These are phyloP conservation scores for Penstemon barbatus DNA, from an alignment of 257 asterid genomes.

Conservation along the genomic window DNA sequence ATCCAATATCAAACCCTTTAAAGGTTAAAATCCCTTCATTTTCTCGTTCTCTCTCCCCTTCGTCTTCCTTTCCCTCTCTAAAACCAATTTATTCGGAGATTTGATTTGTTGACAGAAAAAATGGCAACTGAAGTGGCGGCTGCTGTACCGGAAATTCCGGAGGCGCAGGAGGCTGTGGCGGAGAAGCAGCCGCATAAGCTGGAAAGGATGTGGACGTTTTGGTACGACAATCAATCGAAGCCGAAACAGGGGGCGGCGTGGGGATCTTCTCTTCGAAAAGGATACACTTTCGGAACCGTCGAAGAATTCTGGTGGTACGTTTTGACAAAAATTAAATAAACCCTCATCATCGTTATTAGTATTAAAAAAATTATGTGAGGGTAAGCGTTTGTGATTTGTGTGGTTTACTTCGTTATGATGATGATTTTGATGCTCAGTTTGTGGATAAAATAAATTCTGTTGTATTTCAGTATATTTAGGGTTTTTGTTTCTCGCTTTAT, in stretches of 20 bases:
- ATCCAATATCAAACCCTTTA: constrained; percentile 8
- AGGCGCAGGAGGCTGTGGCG: constrained; percentile 36
- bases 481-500: no score
- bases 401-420: no score
- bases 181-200: constrained; percentile 64
- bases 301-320: constrained; percentile 95
- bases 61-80: constrained; percentile 15
- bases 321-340: no score
- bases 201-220: constrained; percentile 86
- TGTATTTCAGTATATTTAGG: no score
- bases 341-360: no score
- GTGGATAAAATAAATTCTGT: no score
- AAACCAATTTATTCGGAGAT: constrained; percentile 32
- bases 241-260: constrained; percentile 88
- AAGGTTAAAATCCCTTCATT: neutral
- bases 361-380: no score
- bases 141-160: constrained; percentile 40
- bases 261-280: constrained; percentile 72
- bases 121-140: constrained; percentile 75
- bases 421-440: no score
- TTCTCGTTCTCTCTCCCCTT: neutral
- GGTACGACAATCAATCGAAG: constrained; percentile 88
- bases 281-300: constrained; percentile 81
- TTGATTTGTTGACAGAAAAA: constrained; percentile 14
- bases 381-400: no score